Base-by-base conservation (phyloP, 1,284 basidiomycete species). In the Pascua sp. region DNA sequence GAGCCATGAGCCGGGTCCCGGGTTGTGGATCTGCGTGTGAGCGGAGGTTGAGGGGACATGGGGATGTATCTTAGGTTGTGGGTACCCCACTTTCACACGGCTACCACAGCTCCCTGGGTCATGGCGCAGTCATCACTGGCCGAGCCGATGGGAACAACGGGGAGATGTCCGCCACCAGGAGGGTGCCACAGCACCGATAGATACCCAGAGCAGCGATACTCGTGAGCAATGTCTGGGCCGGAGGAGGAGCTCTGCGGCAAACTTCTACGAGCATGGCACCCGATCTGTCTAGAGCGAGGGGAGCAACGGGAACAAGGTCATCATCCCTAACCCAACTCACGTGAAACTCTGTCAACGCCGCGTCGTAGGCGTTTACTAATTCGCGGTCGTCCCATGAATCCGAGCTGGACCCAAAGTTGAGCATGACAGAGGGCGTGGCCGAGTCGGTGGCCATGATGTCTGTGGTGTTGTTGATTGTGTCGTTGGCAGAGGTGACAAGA, bases 1-100 rank as follows among this genome's bases (percentile, higher is more conserved):
- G 12, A 78, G 65, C 76, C 76, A 78, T 15, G 64, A 62, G n/a
- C 76, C 76, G 0, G 74, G 73, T 32, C 76, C 76, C 0, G 76
- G 76, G 49, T 78, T 72, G 62, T 76, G 74, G 24, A 68, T 47
- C 73, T 76, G 60, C 13, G 10, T 18, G 51, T 57, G 24, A 54
- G 56, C 11, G 8, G 40, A 4, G 40, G 3, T n/a, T 41, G 4
- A 41, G 11, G 9, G 39, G 39, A 40, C n/a, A n/a, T 12, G 40
- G 40, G 40, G 12, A 41, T 41, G 40, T n/a, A 41, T 3, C 40
- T 41, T 12, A n/a, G n/a, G 8, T 2, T n/a, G 40, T 2, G 40
- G 40, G 9, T 12, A 41, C 36, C 24, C 5, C 24, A 12, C 24
- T 32, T 4, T 32, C 24, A 32, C 24, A 7, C 24, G 24, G 24